Percentiles rank a stretch among this genome's conserved stretches.
These are phyloP conservation scores for Eucalyptus polybractea DNA, from an alignment of 345 rosid species.

Conservation along the genomic window DNA sequence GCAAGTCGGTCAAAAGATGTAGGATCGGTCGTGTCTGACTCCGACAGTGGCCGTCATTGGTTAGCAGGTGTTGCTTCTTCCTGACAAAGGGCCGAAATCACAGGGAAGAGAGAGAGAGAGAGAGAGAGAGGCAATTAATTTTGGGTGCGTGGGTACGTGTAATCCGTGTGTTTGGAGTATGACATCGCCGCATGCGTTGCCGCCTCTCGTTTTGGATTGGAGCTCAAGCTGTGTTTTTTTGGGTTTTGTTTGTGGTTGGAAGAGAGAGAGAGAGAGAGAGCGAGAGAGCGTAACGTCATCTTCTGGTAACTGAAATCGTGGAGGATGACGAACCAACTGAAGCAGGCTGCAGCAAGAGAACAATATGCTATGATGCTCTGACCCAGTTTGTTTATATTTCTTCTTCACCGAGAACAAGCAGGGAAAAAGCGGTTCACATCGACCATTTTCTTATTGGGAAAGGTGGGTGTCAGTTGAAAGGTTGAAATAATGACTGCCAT, in stretches of 20 bases:
- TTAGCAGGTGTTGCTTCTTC: neutral
- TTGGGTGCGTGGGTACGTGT: neutral
- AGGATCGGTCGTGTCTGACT: neutral
- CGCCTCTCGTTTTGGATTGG: neutral
- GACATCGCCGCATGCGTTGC: neutral
- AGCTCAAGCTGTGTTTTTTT: neutral
- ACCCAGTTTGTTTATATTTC: neutral
- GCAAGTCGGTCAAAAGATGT: neutral
- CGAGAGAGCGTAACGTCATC: neutral
- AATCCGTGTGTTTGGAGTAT: neutral
- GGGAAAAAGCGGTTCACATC: neutral
- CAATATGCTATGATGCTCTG: neutral
- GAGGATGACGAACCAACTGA: neutral
- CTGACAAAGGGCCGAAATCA: neutral
- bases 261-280: neutral
- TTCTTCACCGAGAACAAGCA: neutral
- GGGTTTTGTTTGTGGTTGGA: neutral
- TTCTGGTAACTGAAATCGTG: neutral
- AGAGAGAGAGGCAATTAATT: neutral
- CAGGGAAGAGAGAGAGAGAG: neutral
- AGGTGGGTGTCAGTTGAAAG: neutral
- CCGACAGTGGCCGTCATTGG: neutral
- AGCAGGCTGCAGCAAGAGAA: neutral
- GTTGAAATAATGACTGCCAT: neutral
- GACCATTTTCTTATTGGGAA: neutral